A percentile compares a stretch with the other conserved stretches of the same genome.
Evolutionary conservation across 1,284 basidiomycete species (phyloP).

Genomic region (Cryptococcus jaspeensis): DNA sequence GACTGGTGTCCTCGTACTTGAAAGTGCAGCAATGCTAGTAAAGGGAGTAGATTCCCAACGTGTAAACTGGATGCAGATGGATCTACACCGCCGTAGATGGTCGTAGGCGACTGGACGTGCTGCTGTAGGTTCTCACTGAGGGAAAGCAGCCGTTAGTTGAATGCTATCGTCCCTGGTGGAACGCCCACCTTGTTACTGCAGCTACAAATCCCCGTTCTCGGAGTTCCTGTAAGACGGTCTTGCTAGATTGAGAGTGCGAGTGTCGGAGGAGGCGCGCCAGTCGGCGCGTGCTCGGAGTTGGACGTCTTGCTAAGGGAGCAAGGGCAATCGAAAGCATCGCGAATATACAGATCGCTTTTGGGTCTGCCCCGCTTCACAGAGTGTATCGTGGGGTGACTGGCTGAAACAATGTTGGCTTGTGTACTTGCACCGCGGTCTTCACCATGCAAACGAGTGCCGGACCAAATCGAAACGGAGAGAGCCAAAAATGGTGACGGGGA

Average conservation of each 20-base stretch:
- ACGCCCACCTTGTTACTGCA: constrained; percentile 50
- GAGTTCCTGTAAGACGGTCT: constrained; percentile 49
- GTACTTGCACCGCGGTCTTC: too few relatives aligned
- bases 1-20: constrained; percentile 74
- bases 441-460: too few relatives aligned
- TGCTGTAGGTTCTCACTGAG: constrained; percentile 36
- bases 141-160: neutral
- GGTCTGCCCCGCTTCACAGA: too few relatives aligned
- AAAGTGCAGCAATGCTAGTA: constrained; percentile 85
- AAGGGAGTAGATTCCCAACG: constrained; percentile 87
- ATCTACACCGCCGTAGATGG: constrained; percentile 86
- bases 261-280: too few relatives aligned
- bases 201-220: constrained; percentile 52
- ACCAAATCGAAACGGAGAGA: too few relatives aligned
- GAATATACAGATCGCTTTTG: too few relatives aligned
- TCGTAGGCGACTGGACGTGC: constrained; percentile 48
- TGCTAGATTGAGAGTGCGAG: neutral
- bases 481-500: too few relatives aligned
- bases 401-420: too few relatives aligned
- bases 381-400: too few relatives aligned
- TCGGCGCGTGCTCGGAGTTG: too few relatives aligned
- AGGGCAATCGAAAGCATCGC: too few relatives aligned
- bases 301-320: too few relatives aligned
- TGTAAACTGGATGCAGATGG: constrained; percentile 87
- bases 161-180: neutral